Percentiles rank a stretch among this genome's conserved stretches.
These are phyloP conservation scores for Xylaria telfairii DNA, from an alignment of 495 filamentous ascomycete species.

Conservation along the genomic window DNA sequence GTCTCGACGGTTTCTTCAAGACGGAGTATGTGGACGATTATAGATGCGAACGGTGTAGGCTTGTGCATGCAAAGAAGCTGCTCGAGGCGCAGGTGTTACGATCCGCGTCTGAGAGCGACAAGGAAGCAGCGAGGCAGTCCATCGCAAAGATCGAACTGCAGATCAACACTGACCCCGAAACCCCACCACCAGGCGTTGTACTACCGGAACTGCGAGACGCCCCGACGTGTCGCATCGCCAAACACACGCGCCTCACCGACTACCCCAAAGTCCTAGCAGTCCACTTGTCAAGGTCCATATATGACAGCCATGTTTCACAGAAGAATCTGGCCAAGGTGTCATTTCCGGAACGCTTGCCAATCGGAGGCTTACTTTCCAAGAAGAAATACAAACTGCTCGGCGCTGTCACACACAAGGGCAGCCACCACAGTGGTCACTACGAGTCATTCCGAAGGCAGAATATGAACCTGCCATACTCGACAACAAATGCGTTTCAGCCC, in stretches of 20 bases:
- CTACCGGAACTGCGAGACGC: slow-evolving; percentile 76
- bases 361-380: slow-evolving; percentile 80
- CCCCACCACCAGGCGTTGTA: slow-evolving; percentile 68
- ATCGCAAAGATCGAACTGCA: slow-evolving; percentile 62
- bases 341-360: slow-evolving; percentile 81
- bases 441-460: slow-evolving; percentile 95
- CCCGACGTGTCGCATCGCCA: slow-evolving; percentile 82
- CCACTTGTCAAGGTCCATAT: slow-evolving; percentile 92
- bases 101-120: slow-evolving; percentile 53
- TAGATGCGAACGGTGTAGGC: slow-evolving; percentile 87
- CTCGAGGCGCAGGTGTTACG: slow-evolving; percentile 46
- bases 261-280: slow-evolving; percentile 91
- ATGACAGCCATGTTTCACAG: slow-evolving; percentile 75
- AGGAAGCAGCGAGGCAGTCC: slow-evolving; percentile 52
- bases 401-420: slow-evolving; percentile 92
- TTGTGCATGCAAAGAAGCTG: slow-evolving; percentile 69
- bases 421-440: slow-evolving; percentile 95
- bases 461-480: slow-evolving; percentile 71
- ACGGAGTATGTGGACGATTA: slow-evolving; percentile 97
- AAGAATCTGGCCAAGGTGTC: slow-evolving; percentile 95
- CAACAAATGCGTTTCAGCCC: slow-evolving; percentile 74
- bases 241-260: slow-evolving; percentile 80
- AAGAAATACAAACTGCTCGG: slow-evolving; percentile 84
- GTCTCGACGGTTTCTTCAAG: slow-evolving; percentile 93
- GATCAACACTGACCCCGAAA: slow-evolving; percentile 78